Percentiles rank a stretch among this genome's conserved stretches.
Conservation (phyloP, 352 stramenopile species). For the Blastocystis hominis region DNA sequence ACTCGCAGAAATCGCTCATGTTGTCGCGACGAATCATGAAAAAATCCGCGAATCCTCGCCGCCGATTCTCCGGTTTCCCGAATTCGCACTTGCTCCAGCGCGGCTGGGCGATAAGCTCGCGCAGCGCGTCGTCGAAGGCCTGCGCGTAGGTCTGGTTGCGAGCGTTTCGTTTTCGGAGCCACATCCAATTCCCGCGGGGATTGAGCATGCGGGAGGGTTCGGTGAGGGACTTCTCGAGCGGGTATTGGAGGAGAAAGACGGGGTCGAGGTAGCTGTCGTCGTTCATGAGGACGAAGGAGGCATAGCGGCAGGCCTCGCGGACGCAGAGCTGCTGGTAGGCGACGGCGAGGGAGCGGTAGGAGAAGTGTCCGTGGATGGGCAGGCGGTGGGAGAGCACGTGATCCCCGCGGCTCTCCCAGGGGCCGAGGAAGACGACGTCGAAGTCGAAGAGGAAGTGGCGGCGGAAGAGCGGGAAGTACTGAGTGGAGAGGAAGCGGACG, state of each 20-base stretch:
- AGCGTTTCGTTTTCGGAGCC: background rate
- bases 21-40: background rate
- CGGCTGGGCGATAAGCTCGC: background rate
- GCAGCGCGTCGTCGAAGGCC: background rate
- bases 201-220: background rate
- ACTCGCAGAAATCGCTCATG: background rate
- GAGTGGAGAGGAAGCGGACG: background rate
- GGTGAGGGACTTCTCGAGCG: background rate
- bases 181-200: background rate
- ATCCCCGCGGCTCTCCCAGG: background rate
- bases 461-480: background rate
- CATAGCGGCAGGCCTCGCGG: background rate
- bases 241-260: background rate
- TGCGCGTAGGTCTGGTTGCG: background rate
- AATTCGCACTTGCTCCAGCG: constrained; percentile 6
- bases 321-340: background rate
- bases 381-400: background rate
- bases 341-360: constrained; percentile 6
- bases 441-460: constrained; percentile 10
- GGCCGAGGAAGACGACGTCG: constrained; percentile 8
- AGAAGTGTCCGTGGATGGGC: background rate
- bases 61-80: background rate
- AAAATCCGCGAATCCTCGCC: constrained; percentile 23
- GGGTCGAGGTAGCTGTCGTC: constrained; percentile 41
- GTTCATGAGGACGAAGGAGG: background rate